These are phyloP conservation scores for Madurella mycetomatis DNA, from an alignment of 2,329 filamentous ascomycete species.

Conservation along the genomic window DNA sequence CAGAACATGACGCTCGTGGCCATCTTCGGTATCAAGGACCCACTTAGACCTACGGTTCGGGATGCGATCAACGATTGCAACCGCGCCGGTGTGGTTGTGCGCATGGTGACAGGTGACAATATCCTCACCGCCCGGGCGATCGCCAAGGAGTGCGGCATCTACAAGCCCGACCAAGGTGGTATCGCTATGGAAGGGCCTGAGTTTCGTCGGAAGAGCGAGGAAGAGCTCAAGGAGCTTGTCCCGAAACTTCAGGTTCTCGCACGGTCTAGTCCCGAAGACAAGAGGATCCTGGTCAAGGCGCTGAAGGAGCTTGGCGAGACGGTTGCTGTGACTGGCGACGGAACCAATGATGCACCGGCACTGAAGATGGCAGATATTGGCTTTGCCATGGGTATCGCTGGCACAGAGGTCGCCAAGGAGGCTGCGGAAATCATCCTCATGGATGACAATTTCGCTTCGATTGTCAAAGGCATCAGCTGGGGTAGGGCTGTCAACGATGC, in stretches of 20 bases:
- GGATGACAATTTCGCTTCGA: slow-evolving; percentile 60
- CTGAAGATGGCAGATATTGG: slow-evolving; percentile 63
- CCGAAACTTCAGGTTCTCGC: slow-evolving; percentile 60
- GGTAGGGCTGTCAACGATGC: slow-evolving; percentile 62
- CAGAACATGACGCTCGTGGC: slow-evolving; percentile 69
- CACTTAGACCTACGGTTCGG: slow-evolving; percentile 62
- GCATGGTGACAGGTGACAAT: slow-evolving; percentile 69
- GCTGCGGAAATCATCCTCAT: slow-evolving; percentile 58
- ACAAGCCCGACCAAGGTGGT: slow-evolving; percentile 44
- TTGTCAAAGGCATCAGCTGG: slow-evolving; percentile 62
- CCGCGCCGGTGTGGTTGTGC: slow-evolving; percentile 63
- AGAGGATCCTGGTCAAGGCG: slow-evolving; percentile 56
- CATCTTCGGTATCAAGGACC: slow-evolving; percentile 71
- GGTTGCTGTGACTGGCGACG: slow-evolving; percentile 63
- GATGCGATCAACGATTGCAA: slow-evolving; percentile 64
- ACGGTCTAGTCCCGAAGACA: slow-evolving; percentile 63
- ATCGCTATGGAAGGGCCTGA: slow-evolving; percentile 65
- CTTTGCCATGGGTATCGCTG: slow-evolving; percentile 64
- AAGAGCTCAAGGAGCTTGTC: slow-evolving; percentile 54
- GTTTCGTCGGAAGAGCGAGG: slow-evolving; percentile 58
- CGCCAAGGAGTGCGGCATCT: slow-evolving; percentile 68
- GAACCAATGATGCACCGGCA: slow-evolving; percentile 62
- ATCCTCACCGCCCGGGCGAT: slow-evolving; percentile 69
- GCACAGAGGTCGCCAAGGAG: slow-evolving; percentile 61
- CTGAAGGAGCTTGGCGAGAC: slow-evolving; percentile 61